Conservation (phyloP, 129 eudicot genomes). For the Artemisia annua region DNA sequence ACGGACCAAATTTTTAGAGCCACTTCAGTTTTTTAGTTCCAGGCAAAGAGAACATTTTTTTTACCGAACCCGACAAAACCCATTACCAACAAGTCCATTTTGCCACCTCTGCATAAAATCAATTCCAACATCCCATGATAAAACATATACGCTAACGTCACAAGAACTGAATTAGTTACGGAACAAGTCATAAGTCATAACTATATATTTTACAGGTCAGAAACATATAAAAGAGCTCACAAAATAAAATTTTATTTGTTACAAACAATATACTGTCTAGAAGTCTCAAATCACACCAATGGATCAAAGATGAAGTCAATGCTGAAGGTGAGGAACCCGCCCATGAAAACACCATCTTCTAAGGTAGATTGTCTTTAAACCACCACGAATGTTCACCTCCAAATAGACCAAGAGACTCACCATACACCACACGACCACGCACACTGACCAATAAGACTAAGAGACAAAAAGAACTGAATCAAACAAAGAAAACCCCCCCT, state of each 20-base stretch:
- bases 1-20: no score
- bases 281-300: not conserved
- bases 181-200: not conserved
- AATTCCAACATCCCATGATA: not conserved
- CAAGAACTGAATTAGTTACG: not conserved
- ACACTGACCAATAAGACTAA: not conserved
- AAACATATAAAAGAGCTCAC: not conserved
- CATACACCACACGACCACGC: not conserved
- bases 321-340: not conserved
- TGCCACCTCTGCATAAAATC: not conserved
- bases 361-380: not conserved
- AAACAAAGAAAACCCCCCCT: not conserved
- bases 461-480: not conserved
- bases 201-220: not conserved
- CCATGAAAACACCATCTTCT: not conserved
- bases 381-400: not conserved
- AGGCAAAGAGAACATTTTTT: no score
- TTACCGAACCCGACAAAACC: no score
- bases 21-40: no score
- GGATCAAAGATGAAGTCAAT: not conserved
- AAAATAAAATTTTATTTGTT: not conserved
- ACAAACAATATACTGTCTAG: not conserved
- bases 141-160: not conserved
- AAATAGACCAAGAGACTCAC: not conserved
- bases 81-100: no score